Base-by-base conservation (phyloP, 257 asterid species). In the Ligustrum vulgare region DNA sequence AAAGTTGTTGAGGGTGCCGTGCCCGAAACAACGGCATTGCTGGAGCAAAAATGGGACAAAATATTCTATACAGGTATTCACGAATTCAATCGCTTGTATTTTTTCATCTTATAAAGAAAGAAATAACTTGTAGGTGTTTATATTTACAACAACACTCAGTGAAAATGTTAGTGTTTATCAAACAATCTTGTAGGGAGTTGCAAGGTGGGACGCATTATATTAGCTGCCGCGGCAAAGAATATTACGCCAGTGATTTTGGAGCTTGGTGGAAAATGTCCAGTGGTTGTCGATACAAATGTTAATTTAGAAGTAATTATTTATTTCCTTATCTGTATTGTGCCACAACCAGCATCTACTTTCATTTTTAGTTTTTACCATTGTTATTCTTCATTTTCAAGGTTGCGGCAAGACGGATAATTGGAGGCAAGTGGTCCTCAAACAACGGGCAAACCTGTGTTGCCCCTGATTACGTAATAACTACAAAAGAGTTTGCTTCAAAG, bases 381-480 rank as follows among this genome's bases (percentile, higher is more conserved):
- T 35, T 31, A 12, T 73, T 72, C n/a, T 70, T 72, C 71, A 35
- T 82, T 76, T 64, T 35, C 51, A 67, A 94, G 98, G 95, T 94
- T 75, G 80, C 96, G 5, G 90, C 87, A 64, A 84, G 90, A 76
- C 87, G 99, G 72, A 87, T 92, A 70, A 87, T 88, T 79, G 87
- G 90, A 28, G 99, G 98, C 76, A 94, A 94, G 83, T 94, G 98
- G 98, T 94, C 94, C 75, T 84, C 95, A 84, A 94, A 92, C 85
- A 94, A 85, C 33, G 99, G 99, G 72, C 99, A 94, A 84, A 91
- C 99, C 34, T 94, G 98, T 37, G 69, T 91, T 74, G 79, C 99
- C 32, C 96, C 98, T 33, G 99, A 94, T 89, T 94, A 94, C 73
- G 22, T 85, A 32, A 63, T 94, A 62, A 94, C 99, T 9, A 87